Evolutionary conservation across 495 filamentous ascomycete species (phyloP).

Genomic region (Glarea lozoyensis): DNA sequence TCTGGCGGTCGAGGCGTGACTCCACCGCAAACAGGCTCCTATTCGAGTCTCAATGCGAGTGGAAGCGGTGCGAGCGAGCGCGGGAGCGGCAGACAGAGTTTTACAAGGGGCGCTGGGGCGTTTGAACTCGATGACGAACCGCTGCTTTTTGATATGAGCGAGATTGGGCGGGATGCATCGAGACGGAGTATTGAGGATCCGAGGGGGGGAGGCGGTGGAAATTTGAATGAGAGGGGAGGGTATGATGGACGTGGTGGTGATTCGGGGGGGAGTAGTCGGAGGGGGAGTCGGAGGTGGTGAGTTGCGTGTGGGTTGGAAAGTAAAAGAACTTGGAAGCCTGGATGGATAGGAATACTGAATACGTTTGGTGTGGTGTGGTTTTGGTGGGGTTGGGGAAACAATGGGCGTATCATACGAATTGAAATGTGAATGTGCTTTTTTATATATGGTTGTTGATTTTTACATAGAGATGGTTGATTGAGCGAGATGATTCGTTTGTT

Average conservation of each 20-base stretch:
- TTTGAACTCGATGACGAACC: conserved; percentile 66
- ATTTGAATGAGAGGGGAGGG: conserved; percentile 21
- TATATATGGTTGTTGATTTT: no score
- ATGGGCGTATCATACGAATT: no score
- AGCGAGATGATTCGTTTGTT: no score
- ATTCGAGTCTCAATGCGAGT: conserved; percentile 39
- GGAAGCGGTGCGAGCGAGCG: conserved; percentile 43
- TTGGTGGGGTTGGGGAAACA: no score
- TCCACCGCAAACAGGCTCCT: conserved; percentile 25
- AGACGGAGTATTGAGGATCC: conserved; percentile 69
- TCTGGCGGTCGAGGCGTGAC: conserved; percentile 23
- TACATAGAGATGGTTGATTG: no score
- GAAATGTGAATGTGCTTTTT: no score
- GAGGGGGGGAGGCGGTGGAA: conserved; percentile 34
- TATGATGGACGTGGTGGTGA: conserved; percentile 38
- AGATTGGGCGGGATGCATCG: conserved; percentile 54
- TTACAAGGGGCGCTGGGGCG: conserved; percentile 20
- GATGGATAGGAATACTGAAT: no score
- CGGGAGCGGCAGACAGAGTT: conserved; percentile 32
- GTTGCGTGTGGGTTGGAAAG: no score
- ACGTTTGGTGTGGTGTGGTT: no score
- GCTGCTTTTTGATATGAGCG: conserved; percentile 80
- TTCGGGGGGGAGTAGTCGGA: conserved; percentile 26
- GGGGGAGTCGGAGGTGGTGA: conserved; percentile 19
- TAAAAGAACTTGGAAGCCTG: no score